A percentile compares a stretch with the other conserved stretches of the same genome.
phyloP scores from a whole-genome alignment of 2,329 filamentous ascomycete genomes.

The Aspergillus viridinutans region DNA sequence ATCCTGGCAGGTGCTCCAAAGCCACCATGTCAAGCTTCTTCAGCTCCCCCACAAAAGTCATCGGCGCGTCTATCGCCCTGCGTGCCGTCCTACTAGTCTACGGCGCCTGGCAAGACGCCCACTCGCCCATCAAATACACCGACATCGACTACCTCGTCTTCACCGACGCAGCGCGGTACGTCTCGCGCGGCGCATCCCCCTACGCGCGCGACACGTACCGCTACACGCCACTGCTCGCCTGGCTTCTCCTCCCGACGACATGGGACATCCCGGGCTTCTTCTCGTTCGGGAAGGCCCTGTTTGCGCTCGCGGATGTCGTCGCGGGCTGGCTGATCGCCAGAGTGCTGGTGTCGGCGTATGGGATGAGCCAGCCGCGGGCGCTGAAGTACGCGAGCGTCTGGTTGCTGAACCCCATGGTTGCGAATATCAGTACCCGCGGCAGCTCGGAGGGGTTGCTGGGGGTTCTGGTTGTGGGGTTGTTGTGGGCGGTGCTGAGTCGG shows the following conservation, averaged over 20 bases:
- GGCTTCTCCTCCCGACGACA: conserved; percentile 79
- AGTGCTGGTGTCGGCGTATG: conserved; percentile 46
- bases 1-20: too few relatives aligned
- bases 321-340: conserved; percentile 73
- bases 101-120: conserved; percentile 85
- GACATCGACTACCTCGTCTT: conserved; percentile 99
- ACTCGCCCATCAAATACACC: conserved; percentile 93
- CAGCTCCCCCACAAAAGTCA: conserved; percentile 29
- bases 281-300: conserved; percentile 81
- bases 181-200: conserved; percentile 64
- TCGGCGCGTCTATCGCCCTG: conserved; percentile 51
- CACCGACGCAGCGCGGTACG: conserved; percentile 83
- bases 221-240: conserved; percentile 90
- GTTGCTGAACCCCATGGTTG: conserved; percentile 97
- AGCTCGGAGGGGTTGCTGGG: conserved; percentile 89
- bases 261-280: conserved; percentile 48
- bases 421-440: conserved; percentile 89
- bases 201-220: conserved; percentile 92
- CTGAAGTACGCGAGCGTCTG: conserved; percentile 80
- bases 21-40: conserved; percentile 25
- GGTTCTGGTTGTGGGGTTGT: conserved; percentile 72
- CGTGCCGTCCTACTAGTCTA: conserved; percentile 75
- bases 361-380: conserved; percentile 53
- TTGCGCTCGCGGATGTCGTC: conserved; percentile 75
- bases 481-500: conserved; percentile 73